Evolutionary conservation across 371 early-diverging fungal species (phyloP), one percentile per base, ranked within the genome.

Genomic region (Choanephora cucurbitarum): DNA sequence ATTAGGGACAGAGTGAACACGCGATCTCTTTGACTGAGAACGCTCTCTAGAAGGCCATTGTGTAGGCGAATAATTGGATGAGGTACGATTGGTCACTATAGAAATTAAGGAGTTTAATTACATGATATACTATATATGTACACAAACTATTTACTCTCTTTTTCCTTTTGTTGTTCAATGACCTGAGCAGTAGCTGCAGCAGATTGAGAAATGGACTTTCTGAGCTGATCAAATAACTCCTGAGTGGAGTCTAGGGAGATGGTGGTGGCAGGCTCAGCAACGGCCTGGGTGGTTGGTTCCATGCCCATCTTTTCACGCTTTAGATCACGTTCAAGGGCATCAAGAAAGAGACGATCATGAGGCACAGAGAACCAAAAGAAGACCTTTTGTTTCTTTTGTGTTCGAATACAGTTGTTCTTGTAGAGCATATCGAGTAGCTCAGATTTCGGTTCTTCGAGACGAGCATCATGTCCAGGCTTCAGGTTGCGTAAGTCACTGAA

Each of bases 371-470:
- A 93, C 99, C 99, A 99, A 71, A 88, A 97, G 73, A 99, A 99
- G 15, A 99, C 99, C 64, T 99, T 99, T 72, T 96, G 97, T 77
- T 99, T 99, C 84, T 99, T 99, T 76, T 99, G 99, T 8, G 99
- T 99, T 31, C 99, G 87, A 57, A 99, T 96, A 73, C 99, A 99
- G 60, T 96, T 92, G 77, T 97, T 90, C 75, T 95, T 95, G 85
- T 97, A 96, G 50, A 99, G 82, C 78, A 97, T 92, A 69, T 98
- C 98, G 42, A 99, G 79, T 66, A 99, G 94, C 58, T 93, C 95
- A 11, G 94, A 93, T 48, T 99, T 86, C 15, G 99, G 97, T 58
- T 94, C 93, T 75, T 99, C 99, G 31, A 99, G 82, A 3, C 92
- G 85, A 32, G 99, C 98, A 74, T 98, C 98, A 18, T 91, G 85